Evolutionary conservation across 768 basidiomycete species (phyloP), one percentile per base, ranked within the genome.

Genomic region (Pholiota conissans): DNA sequence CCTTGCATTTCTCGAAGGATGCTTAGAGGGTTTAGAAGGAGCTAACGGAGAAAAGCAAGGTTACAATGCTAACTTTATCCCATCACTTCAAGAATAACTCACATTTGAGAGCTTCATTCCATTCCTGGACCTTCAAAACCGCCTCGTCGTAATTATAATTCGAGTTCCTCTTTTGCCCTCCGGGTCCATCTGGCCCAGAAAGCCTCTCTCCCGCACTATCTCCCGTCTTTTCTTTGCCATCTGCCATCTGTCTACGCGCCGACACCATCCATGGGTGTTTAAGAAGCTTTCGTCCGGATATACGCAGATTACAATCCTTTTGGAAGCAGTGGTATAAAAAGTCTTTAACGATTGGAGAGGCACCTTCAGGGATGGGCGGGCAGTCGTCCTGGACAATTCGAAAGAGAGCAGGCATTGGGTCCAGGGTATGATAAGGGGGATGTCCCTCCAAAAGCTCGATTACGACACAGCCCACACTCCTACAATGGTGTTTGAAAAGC

Each of bases 281-380:
- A 20, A 97, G 76, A 18, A 99, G 78, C 74, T 98, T 98, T 74
- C 90, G 91, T 5, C 96, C 97, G 0, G 91, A 90, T 64, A 98
- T 89, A 20, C 97, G 89, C 27, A 99, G 79, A 73, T 98, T 96
- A 61, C 86, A 86, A 67, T 98, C 96, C 73, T 98, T 98, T 78
- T 98, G 96, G 73, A 99, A 99, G 67, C 97, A 98, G 58, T 97
- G 94, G 65, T 92, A 91, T 13, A 98, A 79, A 66, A 99, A 99
- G 72, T 98, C 95, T 65, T 96, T 93, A 61, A 97, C 95, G 59
- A 95, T 90, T 0, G 95, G 92, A 8, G 92, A 94, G 1, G 93
- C 92, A 16, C 94, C 93, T 59, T 97, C 95, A 0, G 97, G 97
- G 66, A 99, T 93, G 3, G 93, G 95, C 30, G 97, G 96, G 65